phyloP scores from a whole-genome alignment of 2,329 filamentous ascomycete species.

The Rhexocercosporidium sp. region DNA sequence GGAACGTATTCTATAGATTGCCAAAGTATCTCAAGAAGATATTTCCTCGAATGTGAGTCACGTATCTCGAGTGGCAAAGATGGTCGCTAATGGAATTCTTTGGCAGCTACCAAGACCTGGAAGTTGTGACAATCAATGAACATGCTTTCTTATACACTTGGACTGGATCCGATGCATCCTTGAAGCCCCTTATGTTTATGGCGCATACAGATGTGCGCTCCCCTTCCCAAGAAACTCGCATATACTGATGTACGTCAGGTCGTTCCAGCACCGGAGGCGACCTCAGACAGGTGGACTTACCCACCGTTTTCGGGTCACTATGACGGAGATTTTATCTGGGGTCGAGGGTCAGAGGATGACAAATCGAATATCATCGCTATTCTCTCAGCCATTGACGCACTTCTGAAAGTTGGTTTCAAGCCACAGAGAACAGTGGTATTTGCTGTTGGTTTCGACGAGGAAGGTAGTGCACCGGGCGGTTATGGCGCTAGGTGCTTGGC shows the following conservation, averaged over 20 bases:
- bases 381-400: conserved; percentile 58
- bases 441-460: conserved; percentile 70
- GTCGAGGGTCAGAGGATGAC: conserved; percentile 58
- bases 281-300: conserved; percentile 55
- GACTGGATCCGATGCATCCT: conserved; percentile 54
- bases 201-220: conserved; percentile 55
- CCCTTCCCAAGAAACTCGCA: not conserved
- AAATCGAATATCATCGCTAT: conserved; percentile 60
- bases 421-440: conserved; percentile 63
- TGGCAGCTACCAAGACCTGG: conserved; percentile 28
- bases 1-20: conserved; percentile 58
- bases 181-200: conserved; percentile 59
- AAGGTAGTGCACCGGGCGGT: conserved; percentile 57
- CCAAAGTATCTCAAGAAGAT: conserved; percentile 53
- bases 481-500: conserved; percentile 59
- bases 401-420: conserved; percentile 55
- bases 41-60: conserved; percentile 55
- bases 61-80: no score
- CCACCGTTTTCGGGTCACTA: conserved; percentile 58
- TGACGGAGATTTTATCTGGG: conserved; percentile 61
- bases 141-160: conserved; percentile 67
- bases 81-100: not conserved
- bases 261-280: conserved; percentile 52
- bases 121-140: conserved; percentile 57
- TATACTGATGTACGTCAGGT: conserved; percentile 39